A percentile compares a stretch with the other conserved stretches of the same genome.
These are phyloP conservation scores for Sarocladium kiliense DNA, from an alignment of 2,329 filamentous ascomycete species.

Conservation along the genomic window DNA sequence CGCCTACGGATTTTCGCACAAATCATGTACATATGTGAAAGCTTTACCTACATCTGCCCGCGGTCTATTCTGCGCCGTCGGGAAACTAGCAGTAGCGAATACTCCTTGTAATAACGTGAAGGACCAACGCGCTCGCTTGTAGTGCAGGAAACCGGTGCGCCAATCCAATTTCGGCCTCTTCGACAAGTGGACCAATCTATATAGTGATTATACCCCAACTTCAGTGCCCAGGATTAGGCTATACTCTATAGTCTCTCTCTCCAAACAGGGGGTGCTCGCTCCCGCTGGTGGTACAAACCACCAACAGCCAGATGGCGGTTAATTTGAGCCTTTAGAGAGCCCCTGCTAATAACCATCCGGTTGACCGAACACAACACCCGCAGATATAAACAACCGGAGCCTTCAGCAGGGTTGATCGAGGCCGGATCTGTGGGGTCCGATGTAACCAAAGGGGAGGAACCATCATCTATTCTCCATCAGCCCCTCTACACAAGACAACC, in stretches of 20 bases:
- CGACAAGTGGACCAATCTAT: not conserved
- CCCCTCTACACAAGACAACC: not conserved
- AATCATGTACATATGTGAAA: no score
- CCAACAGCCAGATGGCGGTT: not conserved
- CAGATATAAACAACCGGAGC: not conserved
- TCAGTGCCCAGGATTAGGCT: not conserved
- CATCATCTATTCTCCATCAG: not conserved
- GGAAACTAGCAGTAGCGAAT: no score
- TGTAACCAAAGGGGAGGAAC: not conserved
- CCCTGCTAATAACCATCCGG: not conserved
- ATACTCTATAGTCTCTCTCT: not conserved
- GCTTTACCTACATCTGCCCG: no score
- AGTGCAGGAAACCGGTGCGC: not conserved
- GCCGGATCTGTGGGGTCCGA: slow-evolving; percentile 3
- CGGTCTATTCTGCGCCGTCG: no score
- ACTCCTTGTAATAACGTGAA: no score
- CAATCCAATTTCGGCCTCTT: not conserved
- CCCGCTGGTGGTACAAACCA: not conserved
- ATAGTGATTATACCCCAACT: not conserved
- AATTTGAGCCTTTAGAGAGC: not conserved
- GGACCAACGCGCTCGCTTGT: no score
- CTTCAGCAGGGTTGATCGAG: not conserved
- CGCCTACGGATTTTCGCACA: no score
- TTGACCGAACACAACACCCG: not conserved
- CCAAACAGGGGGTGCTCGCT: not conserved